phyloP scores from a whole-genome alignment of 1,139 yeast genomes.

The Zygosaccharomyces sapae region DNA sequence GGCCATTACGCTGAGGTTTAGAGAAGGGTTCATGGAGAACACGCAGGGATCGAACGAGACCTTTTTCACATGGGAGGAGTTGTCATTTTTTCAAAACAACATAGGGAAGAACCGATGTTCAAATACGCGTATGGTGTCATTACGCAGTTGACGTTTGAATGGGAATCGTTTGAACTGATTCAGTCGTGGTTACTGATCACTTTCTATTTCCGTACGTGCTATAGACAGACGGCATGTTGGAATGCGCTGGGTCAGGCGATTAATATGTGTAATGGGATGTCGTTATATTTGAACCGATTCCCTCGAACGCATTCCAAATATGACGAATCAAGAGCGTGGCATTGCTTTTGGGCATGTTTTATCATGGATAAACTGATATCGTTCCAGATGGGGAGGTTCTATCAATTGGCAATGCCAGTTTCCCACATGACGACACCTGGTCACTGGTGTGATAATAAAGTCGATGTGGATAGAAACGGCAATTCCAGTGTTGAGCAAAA shows the following conservation, averaged over 20 bases:
- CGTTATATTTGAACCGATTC: constrained; percentile 38
- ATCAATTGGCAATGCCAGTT: constrained; percentile 44
- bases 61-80: constrained; percentile 34
- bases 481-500: background rate
- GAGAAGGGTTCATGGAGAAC: constrained; percentile 37
- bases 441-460: constrained; percentile 13
- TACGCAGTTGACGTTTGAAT: constrained; percentile 52
- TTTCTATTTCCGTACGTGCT: constrained; percentile 51
- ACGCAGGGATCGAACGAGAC: background rate
- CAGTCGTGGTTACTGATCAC: constrained; percentile 60
- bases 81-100: background rate
- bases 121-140: constrained; percentile 48
- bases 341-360: constrained; percentile 57
- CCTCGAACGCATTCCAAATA: constrained; percentile 37
- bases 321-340: constrained; percentile 48
- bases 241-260: constrained; percentile 53
- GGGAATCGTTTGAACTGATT: constrained; percentile 63
- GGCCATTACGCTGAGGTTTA: constrained; percentile 51
- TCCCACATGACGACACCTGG: constrained; percentile 39
- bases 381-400: constrained; percentile 51
- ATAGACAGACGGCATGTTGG: constrained; percentile 55
- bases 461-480: constrained; percentile 29
- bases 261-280: constrained; percentile 55
- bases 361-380: constrained; percentile 54
- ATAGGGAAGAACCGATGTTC: constrained; percentile 50